A percentile compares a stretch with the other conserved stretches of the same genome.
phyloP scores from a whole-genome alignment of 2,329 filamentous ascomycete species.

The Nothophoma quercina region DNA sequence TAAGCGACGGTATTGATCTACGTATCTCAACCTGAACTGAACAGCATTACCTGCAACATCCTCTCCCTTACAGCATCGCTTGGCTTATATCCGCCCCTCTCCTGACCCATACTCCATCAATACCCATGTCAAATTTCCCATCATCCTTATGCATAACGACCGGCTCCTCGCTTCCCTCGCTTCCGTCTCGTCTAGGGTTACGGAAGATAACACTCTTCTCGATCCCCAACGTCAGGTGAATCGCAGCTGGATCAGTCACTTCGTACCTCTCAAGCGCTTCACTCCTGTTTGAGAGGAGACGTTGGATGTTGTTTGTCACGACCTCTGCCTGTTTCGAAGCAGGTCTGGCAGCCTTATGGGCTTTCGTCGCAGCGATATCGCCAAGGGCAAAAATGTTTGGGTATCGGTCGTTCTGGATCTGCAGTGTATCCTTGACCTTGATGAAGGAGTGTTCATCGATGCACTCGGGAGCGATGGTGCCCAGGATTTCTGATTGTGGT shows the following conservation, averaged over 20 bases:
- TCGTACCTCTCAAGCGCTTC: slow-evolving; percentile 4
- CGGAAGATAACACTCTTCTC: slow-evolving; percentile 19
- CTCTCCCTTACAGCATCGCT: slow-evolving; percentile 9
- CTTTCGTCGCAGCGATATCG: slow-evolving; percentile 60
- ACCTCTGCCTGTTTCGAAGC: slow-evolving; percentile 10
- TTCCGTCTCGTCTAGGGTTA: slow-evolving; percentile 6
- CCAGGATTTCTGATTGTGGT: slow-evolving; percentile 62
- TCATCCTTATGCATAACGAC: slow-evolving; percentile 16
- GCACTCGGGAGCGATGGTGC: slow-evolving; percentile 52
- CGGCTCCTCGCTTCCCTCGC: slow-evolving; percentile 9
- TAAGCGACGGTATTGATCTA: too few relatives aligned
- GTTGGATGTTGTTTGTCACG: slow-evolving; percentile 9
- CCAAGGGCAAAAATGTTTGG: slow-evolving; percentile 69
- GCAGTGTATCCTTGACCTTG: slow-evolving; percentile 63
- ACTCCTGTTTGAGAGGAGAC: neutral
- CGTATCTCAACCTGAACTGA: too few relatives aligned
- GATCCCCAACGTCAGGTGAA: slow-evolving; percentile 18
- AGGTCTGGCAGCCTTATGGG: slow-evolving; percentile 11
- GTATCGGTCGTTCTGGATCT: slow-evolving; percentile 59
- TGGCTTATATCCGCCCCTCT: slow-evolving; percentile 15
- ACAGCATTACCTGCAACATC: too few relatives aligned
- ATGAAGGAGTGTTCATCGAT: slow-evolving; percentile 59
- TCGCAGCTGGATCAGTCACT: slow-evolving; percentile 14
- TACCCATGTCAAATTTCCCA: slow-evolving; percentile 20
- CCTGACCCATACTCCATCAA: slow-evolving; percentile 17